Evolutionary conservation across 2,329 filamentous ascomycete species (phyloP).

Genomic region (Aaosphaeria pasadenensis): DNA sequence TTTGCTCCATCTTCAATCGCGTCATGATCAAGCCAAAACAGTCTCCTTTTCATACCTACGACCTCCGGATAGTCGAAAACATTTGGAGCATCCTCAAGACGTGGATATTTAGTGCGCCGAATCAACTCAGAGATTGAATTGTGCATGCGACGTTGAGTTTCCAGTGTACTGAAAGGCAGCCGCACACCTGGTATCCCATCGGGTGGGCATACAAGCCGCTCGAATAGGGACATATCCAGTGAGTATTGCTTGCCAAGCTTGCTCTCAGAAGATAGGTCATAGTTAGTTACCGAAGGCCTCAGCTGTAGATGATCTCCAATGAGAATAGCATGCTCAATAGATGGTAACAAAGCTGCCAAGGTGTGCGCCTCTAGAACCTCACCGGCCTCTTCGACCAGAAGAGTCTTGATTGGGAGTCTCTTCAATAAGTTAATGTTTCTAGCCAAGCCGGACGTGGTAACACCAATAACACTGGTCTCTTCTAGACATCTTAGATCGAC

Average conservation of each 20-base stretch:
- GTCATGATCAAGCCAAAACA: constrained; percentile 61
- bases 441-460: constrained; percentile 60
- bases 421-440: constrained; percentile 46
- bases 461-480: constrained; percentile 50
- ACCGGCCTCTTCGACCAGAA: constrained; percentile 64
- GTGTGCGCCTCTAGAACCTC: constrained; percentile 64
- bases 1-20: constrained; percentile 41
- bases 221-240: constrained; percentile 59
- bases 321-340: constrained; percentile 57
- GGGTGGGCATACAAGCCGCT: constrained; percentile 47
- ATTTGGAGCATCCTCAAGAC: constrained; percentile 48
- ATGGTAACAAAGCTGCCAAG: constrained; percentile 56
- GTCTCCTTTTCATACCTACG: constrained; percentile 46
- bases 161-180: constrained; percentile 43
- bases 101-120: constrained; percentile 54
- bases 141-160: constrained; percentile 62
- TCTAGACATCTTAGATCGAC: constrained; percentile 32
- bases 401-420: constrained; percentile 49
- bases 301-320: constrained; percentile 63
- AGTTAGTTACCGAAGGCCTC: constrained; percentile 54
- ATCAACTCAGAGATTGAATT: constrained; percentile 59
- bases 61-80: constrained; percentile 45
- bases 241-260: constrained; percentile 47
- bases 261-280: constrained; percentile 50
- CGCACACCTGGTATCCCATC: constrained; percentile 4